Evolutionary conservation across 441 rosid genomes (phyloP).

Genomic region (Eruca vesicaria): DNA sequence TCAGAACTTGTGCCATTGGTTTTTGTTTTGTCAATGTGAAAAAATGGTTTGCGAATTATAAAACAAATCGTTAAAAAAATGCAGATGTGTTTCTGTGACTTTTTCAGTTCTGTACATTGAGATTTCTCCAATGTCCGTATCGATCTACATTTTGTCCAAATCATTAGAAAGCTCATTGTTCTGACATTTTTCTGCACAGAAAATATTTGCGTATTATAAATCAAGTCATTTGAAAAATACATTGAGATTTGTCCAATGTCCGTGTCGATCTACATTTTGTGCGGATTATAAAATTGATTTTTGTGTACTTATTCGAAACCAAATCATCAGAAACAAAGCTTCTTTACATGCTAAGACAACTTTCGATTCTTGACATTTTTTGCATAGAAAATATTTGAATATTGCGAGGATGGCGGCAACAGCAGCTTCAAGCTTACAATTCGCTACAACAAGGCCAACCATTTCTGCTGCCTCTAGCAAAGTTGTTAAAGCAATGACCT

Average conservation of each 20-base stretch:
- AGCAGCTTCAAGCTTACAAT: slow-evolving; percentile 60
- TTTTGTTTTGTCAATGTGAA: neutral
- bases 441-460: slow-evolving; percentile 56
- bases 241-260: neutral
- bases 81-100: no score
- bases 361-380: neutral
- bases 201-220: neutral
- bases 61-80: no score
- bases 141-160: neutral
- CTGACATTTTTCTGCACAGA: no score
- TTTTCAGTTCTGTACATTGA: no score
- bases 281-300: neutral
- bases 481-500: slow-evolving; percentile 45
- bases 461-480: slow-evolving; percentile 44
- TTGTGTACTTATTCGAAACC: neutral
- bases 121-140: neutral
- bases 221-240: slow-evolving; percentile 12
- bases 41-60: slow-evolving; percentile 18
- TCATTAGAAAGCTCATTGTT: no score
- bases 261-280: neutral
- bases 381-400: slow-evolving; percentile 21
- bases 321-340: neutral
- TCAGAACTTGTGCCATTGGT: neutral
- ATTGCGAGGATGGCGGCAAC: slow-evolving; percentile 56
- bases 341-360: no score